Percentiles rank a stretch among this genome's conserved stretches.
Evolutionary conservation across 2,329 filamentous ascomycete genomes (phyloP).

Genomic region (Penicillium sp.): DNA sequence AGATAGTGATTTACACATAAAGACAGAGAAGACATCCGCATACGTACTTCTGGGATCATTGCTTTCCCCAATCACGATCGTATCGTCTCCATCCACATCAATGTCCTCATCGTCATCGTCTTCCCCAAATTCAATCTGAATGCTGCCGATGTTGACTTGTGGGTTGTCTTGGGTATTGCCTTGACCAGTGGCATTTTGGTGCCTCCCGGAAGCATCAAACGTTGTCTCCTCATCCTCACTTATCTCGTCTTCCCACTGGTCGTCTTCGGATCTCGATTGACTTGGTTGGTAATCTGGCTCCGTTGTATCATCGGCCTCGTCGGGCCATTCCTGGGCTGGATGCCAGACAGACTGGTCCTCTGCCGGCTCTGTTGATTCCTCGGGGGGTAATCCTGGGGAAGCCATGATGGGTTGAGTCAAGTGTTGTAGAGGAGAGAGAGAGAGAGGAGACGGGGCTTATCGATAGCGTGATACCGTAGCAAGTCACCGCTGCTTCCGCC

Average conservation of each 20-base stretch:
- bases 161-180: slow-evolving; percentile 28
- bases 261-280: slow-evolving; percentile 8
- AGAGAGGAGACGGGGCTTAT: slow-evolving; percentile 19
- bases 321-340: slow-evolving; percentile 40
- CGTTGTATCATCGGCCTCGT: slow-evolving; percentile 36
- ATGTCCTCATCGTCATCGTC: slow-evolving; percentile 39
- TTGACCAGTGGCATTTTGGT: neutral
- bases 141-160: slow-evolving; percentile 41
- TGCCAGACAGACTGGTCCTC: slow-evolving; percentile 34
- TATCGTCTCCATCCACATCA: slow-evolving; percentile 36
- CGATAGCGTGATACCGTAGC: slow-evolving; percentile 14
- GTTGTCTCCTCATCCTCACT: slow-evolving; percentile 54
- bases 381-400: slow-evolving; percentile 25
- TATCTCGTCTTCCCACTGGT: slow-evolving; percentile 14
- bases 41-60: slow-evolving; percentile 28
- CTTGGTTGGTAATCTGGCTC: slow-evolving; percentile 22
- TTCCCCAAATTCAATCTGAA: slow-evolving; percentile 36
- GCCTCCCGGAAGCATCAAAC: slow-evolving; percentile 32
- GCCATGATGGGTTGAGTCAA: slow-evolving; percentile 31
- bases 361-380: slow-evolving; percentile 26
- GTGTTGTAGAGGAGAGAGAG: neutral
- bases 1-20: no score
- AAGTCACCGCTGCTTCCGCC: slow-evolving; percentile 14
- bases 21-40: neutral
- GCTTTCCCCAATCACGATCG: slow-evolving; percentile 35